phyloP scores from a whole-genome alignment of 2,329 filamentous ascomycete species.

The Neofusicoccum laricinum region DNA sequence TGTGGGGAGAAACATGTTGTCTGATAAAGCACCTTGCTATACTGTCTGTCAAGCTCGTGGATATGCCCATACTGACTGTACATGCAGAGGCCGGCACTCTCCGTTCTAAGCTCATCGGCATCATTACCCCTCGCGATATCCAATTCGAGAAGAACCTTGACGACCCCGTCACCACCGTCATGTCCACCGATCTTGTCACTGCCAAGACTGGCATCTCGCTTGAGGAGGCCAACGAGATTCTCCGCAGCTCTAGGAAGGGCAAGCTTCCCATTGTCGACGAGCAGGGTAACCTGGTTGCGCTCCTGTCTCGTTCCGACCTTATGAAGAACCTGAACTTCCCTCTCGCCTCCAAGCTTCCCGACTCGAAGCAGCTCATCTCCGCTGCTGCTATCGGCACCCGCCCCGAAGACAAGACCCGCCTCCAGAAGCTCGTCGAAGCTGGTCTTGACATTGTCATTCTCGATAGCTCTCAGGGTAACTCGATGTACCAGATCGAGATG shows the following conservation, averaged over 20 bases:
- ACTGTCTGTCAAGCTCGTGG: slow-evolving; percentile 35
- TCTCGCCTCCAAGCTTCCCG: slow-evolving; percentile 89
- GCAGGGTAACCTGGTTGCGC: slow-evolving; percentile 66
- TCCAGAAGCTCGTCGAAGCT: slow-evolving; percentile 86
- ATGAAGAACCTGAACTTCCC: slow-evolving; percentile 99
- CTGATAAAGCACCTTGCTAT: slow-evolving; percentile 39
- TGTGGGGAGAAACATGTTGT: slow-evolving; percentile 71
- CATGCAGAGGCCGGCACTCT: slow-evolving; percentile 80
- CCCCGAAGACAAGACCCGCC: slow-evolving; percentile 83
- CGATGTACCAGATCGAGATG: slow-evolving; percentile 98
- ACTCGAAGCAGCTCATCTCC: slow-evolving; percentile 96
- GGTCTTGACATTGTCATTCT: slow-evolving; percentile 93
- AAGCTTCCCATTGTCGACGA: slow-evolving; percentile 91
- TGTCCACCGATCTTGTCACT: slow-evolving; percentile 93
- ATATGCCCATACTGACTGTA: not conserved
- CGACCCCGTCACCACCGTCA: slow-evolving; percentile 79
- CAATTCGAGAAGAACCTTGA: slow-evolving; percentile 82
- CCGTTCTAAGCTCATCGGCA: slow-evolving; percentile 92
- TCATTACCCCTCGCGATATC: slow-evolving; percentile 96
- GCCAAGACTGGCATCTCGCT: slow-evolving; percentile 80
- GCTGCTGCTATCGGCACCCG: slow-evolving; percentile 94
- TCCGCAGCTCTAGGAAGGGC: slow-evolving; percentile 96
- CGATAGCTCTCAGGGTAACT: slow-evolving; percentile 97
- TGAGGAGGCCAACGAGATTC: slow-evolving; percentile 84
- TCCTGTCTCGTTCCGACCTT: slow-evolving; percentile 67